Percentiles rank a stretch among this genome's conserved stretches.
Evolutionary conservation across 495 filamentous ascomycete genomes (phyloP).

Genomic region (Trichoderma orchidacearum): DNA sequence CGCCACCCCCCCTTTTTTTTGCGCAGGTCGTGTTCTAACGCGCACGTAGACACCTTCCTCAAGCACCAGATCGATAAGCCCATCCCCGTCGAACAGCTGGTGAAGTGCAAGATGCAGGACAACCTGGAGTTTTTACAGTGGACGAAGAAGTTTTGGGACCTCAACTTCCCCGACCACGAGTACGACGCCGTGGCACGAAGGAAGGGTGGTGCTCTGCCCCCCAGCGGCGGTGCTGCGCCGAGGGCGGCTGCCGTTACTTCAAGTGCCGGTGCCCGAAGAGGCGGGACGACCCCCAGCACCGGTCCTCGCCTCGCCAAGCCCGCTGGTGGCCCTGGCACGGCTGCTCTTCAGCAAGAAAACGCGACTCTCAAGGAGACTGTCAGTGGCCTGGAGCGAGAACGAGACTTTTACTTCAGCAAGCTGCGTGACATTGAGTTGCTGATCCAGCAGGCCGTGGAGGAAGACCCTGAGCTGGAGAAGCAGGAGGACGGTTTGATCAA

Average conservation of each 20-base stretch:
- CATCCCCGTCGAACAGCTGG: constrained; percentile 73
- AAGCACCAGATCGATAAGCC: constrained; percentile 75
- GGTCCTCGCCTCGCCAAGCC: constrained; percentile 36
- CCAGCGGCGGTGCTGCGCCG: constrained; percentile 26
- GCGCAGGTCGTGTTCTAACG: not conserved
- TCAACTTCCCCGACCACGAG: constrained; percentile 90
- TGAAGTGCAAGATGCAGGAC: constrained; percentile 99
- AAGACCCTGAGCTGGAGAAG: constrained; percentile 81
- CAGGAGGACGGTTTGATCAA: constrained; percentile 82
- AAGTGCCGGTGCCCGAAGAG: constrained; percentile 34
- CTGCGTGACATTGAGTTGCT: constrained; percentile 90
- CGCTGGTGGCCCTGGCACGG: constrained; percentile 40
- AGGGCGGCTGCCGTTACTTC: constrained; percentile 28
- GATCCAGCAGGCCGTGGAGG: constrained; percentile 82
- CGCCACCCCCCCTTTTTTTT: constrained; percentile 1
- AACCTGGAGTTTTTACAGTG: constrained; percentile 99
- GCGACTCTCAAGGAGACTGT: constrained; percentile 73
- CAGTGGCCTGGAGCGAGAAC: constrained; percentile 76
- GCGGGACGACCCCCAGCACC: constrained; percentile 64
- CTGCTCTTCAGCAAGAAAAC: constrained; percentile 70
- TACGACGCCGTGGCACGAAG: constrained; percentile 81
- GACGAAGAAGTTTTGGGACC: constrained; percentile 93
- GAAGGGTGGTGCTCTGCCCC: constrained; percentile 59
- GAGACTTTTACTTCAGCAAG: constrained; percentile 99
- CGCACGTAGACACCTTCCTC: constrained; percentile 56